These are phyloP conservation scores for Coriolopsis trogii DNA, from an alignment of 1,284 basidiomycete species.

Conservation along the genomic window DNA sequence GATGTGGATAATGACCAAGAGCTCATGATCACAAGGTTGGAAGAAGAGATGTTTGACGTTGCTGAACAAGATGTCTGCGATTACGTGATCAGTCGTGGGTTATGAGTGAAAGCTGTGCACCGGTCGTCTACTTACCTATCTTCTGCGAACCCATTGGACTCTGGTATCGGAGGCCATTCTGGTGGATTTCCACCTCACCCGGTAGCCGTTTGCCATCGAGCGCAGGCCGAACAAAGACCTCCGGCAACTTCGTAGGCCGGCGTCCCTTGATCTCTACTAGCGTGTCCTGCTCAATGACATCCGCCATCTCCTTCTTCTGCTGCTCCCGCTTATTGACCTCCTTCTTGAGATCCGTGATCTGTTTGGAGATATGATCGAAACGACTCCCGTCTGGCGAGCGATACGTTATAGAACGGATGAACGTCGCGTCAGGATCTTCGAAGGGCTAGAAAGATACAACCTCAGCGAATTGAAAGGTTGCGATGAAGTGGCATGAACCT, in stretches of 20 bases:
- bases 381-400: conserved; percentile 89
- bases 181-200: conserved; percentile 97
- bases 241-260: conserved; percentile 82
- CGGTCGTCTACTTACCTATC: conserved; percentile 63
- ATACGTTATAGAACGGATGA: conserved; percentile 95
- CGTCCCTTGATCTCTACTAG: conserved; percentile 87
- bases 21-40: conserved; percentile 97
- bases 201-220: conserved; percentile 92
- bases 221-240: conserved; percentile 93
- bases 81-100: not conserved
- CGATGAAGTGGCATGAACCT: conserved; percentile 20
- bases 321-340: conserved; percentile 96
- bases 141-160: conserved; percentile 89
- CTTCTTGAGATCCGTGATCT: conserved; percentile 96
- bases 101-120: no score
- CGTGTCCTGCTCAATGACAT: conserved; percentile 94
- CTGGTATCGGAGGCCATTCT: conserved; percentile 95
- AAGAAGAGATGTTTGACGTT: conserved; percentile 99
- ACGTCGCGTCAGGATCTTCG: conserved; percentile 96
- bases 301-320: conserved; percentile 97
- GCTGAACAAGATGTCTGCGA: conserved; percentile 87
- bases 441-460: conserved; percentile 68
- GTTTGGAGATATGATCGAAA: conserved; percentile 87
- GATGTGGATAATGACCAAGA: conserved; percentile 93
- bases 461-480: not conserved